These are phyloP conservation scores for Rhipidocladum racemiflorum DNA, from an alignment of 176 grass and related monocot genomes.

Conservation along the genomic window DNA sequence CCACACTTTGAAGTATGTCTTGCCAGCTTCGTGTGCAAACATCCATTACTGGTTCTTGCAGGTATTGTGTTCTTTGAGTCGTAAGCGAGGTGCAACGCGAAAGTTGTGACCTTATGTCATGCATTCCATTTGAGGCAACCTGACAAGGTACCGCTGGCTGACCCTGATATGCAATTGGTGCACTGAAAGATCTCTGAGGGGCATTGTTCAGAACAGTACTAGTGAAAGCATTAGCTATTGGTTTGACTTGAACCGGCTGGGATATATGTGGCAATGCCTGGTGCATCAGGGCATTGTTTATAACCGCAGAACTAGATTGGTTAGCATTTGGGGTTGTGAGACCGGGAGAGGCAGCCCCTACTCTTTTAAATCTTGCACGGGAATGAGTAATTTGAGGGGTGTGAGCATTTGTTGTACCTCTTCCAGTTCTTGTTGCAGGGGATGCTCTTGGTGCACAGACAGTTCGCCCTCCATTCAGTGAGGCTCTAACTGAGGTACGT, in stretches of 20 bases:
- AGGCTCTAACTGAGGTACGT: constrained; percentile 40
- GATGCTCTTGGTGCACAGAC: constrained; percentile 33
- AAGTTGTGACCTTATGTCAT: constrained; percentile 20
- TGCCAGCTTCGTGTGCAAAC: constrained; percentile 68
- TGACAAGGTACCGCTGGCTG: constrained; percentile 13
- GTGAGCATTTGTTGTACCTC: constrained; percentile 11
- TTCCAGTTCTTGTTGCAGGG: constrained; percentile 10
- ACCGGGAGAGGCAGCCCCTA: constrained; percentile 30
- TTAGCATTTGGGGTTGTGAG: constrained; percentile 27
- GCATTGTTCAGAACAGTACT: constrained; percentile 28
- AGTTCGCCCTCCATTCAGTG: constrained; percentile 22
- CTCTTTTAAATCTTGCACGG: constrained; percentile 48
- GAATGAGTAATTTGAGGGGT: constrained; percentile 34
- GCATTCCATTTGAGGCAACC: constrained; percentile 23
- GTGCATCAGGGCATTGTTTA: constrained; percentile 32
- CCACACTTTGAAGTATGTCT: constrained; percentile 75
- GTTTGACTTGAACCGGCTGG: constrained; percentile 32
- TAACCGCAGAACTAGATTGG: constrained; percentile 22
- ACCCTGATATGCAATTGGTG: constrained; percentile 33
- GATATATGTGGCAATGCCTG: constrained; percentile 25
- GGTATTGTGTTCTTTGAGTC: constrained; percentile 30
- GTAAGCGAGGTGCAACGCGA: constrained; percentile 25
- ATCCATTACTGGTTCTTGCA: constrained; percentile 35
- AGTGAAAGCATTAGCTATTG: constrained; percentile 18
- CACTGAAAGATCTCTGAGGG: constrained; percentile 53